A percentile compares a stretch with the other conserved stretches of the same genome.
phyloP scores from a whole-genome alignment of 1,284 basidiomycete species.

The Cryptococcus sp. region DNA sequence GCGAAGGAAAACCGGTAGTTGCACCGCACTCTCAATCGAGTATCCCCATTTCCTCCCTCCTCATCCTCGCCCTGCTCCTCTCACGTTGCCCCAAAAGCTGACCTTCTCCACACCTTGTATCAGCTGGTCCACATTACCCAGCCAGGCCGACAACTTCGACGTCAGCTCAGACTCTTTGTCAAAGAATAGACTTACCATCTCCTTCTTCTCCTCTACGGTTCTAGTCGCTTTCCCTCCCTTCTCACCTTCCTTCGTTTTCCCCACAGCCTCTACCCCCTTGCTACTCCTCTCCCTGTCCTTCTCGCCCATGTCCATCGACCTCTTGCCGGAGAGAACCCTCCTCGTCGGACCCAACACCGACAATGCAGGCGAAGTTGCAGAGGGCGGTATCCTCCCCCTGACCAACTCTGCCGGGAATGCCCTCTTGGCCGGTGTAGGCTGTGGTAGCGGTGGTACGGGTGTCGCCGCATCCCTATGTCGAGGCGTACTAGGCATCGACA shows the following conservation, averaged over 20 bases:
- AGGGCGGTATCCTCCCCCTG: conserved; percentile 24
- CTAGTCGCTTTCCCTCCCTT: conserved; percentile 10
- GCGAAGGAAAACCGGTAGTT: too few relatives aligned
- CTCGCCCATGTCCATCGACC: not conserved
- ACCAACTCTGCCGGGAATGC: conserved; percentile 40
- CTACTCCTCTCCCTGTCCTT: not conserved
- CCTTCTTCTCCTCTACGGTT: conserved; percentile 75
- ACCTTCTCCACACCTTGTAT: conserved; percentile 76
- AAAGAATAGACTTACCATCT: conserved; percentile 47
- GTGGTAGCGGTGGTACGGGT: too few relatives aligned
- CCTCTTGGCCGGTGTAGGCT: conserved; percentile 8
- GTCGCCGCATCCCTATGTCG: not conserved
- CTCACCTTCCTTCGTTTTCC: not conserved
- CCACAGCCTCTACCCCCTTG: not conserved
- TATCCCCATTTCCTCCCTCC: not conserved
- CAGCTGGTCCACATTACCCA: conserved; percentile 80
- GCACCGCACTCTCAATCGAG: too few relatives aligned
- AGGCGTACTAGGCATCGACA: not conserved
- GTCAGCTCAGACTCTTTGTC: conserved; percentile 1
- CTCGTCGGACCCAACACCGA: conserved; percentile 16
- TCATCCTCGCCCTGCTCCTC: not conserved
- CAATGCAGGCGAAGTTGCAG: conserved; percentile 18
- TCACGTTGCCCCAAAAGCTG: conserved; percentile 63
- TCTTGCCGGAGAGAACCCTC: conserved; percentile 17
- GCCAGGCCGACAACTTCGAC: conserved; percentile 58